Evolutionary conservation across 495 filamentous ascomycete species (phyloP).

Genomic region (Chaetomidium leptoderma): DNA sequence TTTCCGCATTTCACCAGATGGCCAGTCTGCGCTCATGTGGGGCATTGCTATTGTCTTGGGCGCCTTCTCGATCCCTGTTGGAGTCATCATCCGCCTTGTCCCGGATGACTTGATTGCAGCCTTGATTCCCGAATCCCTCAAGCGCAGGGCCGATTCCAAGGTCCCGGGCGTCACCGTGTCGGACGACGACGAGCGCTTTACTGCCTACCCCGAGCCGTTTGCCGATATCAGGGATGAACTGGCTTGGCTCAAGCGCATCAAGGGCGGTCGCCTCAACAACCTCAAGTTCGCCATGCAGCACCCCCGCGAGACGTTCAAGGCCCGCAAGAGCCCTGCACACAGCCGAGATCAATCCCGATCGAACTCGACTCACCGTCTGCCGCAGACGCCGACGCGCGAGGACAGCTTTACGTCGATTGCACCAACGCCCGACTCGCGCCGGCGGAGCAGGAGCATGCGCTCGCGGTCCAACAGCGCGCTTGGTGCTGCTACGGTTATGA

Average conservation of each 20-base stretch:
- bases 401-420: constrained; percentile 49
- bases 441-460: constrained; percentile 60
- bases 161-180: constrained; percentile 56
- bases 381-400: constrained; percentile 64
- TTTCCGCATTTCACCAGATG: constrained; percentile 59
- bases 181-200: constrained; percentile 67
- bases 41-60: constrained; percentile 69
- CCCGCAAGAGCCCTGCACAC: constrained; percentile 67
- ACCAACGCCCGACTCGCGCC: constrained; percentile 68
- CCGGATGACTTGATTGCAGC: constrained; percentile 55
- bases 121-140: constrained; percentile 65
- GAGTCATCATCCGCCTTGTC: constrained; percentile 62
- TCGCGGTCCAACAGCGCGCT: constrained; percentile 85
- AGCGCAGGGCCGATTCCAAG: constrained; percentile 51
- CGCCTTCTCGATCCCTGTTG: constrained; percentile 67
- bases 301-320: constrained; percentile 67
- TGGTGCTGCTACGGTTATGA: constrained; percentile 79
- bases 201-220: constrained; percentile 67
- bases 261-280: constrained; percentile 83
- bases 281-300: constrained; percentile 81
- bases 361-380: constrained; percentile 51
- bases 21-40: constrained; percentile 67
- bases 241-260: constrained; percentile 82
- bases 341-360: constrained; percentile 59
- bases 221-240: constrained; percentile 76